Evolutionary conservation across 257 asterid genomes (phyloP).

Genomic region (Avicennia marina): DNA sequence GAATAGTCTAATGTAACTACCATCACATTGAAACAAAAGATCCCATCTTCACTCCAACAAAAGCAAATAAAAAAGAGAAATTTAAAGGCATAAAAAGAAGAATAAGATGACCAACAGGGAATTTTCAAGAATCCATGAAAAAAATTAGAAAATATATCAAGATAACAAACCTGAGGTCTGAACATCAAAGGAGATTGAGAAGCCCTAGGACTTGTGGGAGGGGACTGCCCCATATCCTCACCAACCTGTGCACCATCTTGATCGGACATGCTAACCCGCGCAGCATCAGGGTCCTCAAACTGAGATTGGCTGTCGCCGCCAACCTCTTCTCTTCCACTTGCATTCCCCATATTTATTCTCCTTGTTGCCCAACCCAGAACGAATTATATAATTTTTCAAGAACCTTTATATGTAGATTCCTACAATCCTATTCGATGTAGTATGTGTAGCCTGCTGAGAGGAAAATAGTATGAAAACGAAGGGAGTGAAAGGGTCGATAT

Average conservation of each 20-base stretch:
- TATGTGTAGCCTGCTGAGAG: too few relatives aligned
- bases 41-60: too few relatives aligned
- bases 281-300: constrained; percentile 29
- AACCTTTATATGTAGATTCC: too few relatives aligned
- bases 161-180: constrained; percentile 57
- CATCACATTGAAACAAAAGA: too few relatives aligned
- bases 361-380: too few relatives aligned
- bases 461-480: too few relatives aligned
- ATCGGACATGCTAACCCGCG: constrained; percentile 21
- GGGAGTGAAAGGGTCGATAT: too few relatives aligned
- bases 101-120: neutral
- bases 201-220: constrained; percentile 81
- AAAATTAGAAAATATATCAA: neutral
- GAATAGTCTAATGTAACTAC: too few relatives aligned
- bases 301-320: constrained; percentile 36
- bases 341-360: constrained; percentile 57
- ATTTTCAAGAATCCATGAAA: neutral
- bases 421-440: too few relatives aligned
- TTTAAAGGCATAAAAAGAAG: too few relatives aligned
- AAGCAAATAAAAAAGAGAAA: too few relatives aligned
- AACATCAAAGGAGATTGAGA: constrained; percentile 71
- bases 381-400: too few relatives aligned
- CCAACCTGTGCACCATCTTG: constrained; percentile 27
- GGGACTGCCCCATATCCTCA: constrained; percentile 70
- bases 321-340: constrained; percentile 67